Base-by-base conservation (phyloP, 345 rosid species). In the Schrenkiella parvula region DNA sequence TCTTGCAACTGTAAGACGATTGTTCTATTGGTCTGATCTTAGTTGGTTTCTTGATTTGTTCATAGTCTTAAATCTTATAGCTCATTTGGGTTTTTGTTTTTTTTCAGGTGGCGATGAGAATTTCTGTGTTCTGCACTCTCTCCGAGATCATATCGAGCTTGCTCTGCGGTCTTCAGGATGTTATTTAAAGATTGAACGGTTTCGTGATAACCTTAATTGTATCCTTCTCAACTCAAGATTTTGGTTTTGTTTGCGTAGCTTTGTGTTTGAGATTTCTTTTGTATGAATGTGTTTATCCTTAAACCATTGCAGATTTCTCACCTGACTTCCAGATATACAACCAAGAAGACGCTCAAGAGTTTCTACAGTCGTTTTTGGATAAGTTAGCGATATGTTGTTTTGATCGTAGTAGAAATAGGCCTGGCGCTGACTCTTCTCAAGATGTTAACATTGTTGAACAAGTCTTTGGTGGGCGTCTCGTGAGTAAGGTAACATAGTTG, bases 271-370 rank as follows among this genome's bases (percentile, higher is more conserved):
- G 52, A 6, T 38, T 43, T 42, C 0, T 29, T 13, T n/a, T 11
- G 1, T 21, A 4, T 66, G 35, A 51, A 32, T 72, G 66, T 48
- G 26, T 39, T 70, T 14, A 60, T 80, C 69, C 84, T 89, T 88
- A 72, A 83, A 2, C 75, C 46, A 7, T 34, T 68, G 70, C 39
- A 89, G 95, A 82, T 31, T 82, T 91, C 70, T 86, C 93, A 38
- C 65, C 89, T 26, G 76, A 60, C 63, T 91, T 91, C 60, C 72
- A 35, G 47, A 82, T 82, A 47, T 72, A 84, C 58, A 85, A 86
- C 63, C 97, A 89, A 82, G 97, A 91, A 82, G 97, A 91, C 68
- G 96, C 96, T 12, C 97, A 91, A 51, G 97, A 89, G 78, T 89
- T 86, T 70, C 86, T 89, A 22, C 96, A 89, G 12, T 87, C 90